A percentile compares a stretch with the other conserved stretches of the same genome.
phyloP scores from a whole-genome alignment of 192 early-diverging fungal species.

The Linderina pennispora region DNA sequence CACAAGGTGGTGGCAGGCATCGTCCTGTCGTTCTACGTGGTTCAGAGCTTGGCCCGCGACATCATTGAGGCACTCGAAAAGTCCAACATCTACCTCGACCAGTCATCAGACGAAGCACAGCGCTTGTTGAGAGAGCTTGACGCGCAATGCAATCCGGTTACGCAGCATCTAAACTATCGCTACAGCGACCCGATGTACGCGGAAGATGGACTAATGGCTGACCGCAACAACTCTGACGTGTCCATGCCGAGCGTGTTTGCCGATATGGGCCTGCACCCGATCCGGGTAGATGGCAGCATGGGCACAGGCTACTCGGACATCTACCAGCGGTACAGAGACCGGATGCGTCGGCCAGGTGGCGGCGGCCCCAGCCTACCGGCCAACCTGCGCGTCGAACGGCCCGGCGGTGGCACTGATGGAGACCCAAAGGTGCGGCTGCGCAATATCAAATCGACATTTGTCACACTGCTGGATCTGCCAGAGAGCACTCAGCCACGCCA shows the following conservation, averaged over 20 bases:
- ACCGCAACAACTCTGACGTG: slow-evolving; percentile 21
- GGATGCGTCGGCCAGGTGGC: too few species aligned
- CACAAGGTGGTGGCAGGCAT: slow-evolving; percentile 28
- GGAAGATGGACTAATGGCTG: slow-evolving; percentile 11
- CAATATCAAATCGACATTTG: slow-evolving; percentile 43
- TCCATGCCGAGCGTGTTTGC: slow-evolving; percentile 30
- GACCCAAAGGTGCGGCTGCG: slow-evolving; percentile 26
- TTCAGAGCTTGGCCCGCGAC: slow-evolving; percentile 9
- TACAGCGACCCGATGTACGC: slow-evolving; percentile 16
- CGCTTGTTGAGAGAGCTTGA: slow-evolving; percentile 16
- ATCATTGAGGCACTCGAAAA: slow-evolving; percentile 19
- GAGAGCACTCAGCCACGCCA: slow-evolving; percentile 41
- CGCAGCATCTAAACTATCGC: too few species aligned
- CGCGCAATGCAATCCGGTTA: slow-evolving; percentile 19
- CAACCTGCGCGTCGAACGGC: slow-evolving; percentile 14
- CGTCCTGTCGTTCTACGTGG: slow-evolving; percentile 33
- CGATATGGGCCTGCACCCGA: slow-evolving; percentile 14
- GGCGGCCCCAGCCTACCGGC: too few species aligned
- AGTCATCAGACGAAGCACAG: slow-evolving; percentile 27
- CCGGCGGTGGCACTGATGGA: too few species aligned
- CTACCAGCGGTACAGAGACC: too few species aligned
- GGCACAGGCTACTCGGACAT: too few species aligned
- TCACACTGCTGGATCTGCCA: slow-evolving; percentile 42
- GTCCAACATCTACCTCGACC: slow-evolving; percentile 30
- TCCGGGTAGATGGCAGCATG: slow-evolving; percentile 1